phyloP scores from a whole-genome alignment of 306 rosid genomes.

The Potentilla sterilis region DNA sequence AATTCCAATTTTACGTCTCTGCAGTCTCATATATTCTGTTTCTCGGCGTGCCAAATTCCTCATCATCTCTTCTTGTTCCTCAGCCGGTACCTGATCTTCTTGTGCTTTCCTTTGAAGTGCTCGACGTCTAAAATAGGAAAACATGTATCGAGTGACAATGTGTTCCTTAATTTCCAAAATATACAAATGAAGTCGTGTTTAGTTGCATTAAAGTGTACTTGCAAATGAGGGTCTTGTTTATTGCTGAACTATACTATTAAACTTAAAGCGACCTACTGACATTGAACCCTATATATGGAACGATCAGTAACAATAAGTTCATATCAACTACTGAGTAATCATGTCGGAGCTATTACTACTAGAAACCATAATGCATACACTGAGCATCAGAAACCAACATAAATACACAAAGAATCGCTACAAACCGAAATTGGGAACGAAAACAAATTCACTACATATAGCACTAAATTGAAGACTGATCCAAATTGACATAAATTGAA shows the following conservation, averaged over 20 bases:
- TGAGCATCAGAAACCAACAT: not conserved
- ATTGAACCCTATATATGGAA: not conserved
- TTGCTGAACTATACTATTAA: not conserved
- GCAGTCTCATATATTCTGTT: conserved; percentile 89
- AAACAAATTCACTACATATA: not conserved
- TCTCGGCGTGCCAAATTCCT: conserved; percentile 86
- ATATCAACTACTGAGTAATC: not conserved
- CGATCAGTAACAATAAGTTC: not conserved
- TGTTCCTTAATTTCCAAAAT: not conserved
- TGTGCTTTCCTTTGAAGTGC: conserved; percentile 75
- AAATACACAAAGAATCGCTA: not conserved
- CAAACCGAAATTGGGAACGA: too few species aligned
- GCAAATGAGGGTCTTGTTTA: not conserved
- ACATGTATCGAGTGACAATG: not conserved
- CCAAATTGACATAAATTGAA: not conserved
- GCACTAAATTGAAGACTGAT: not conserved
- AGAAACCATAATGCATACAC: not conserved
- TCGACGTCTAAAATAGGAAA: conserved; percentile 56
- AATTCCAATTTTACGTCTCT: conserved; percentile 90
- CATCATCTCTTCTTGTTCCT: conserved; percentile 94
- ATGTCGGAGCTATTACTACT: not conserved
- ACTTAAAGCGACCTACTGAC: not conserved
- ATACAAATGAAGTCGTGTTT: not conserved
- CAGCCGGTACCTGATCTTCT: conserved; percentile 76
- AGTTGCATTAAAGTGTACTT: not conserved